Evolutionary conservation across 108 stramenopile species (phyloP).

Genomic region (Mediolabrus comicus): DNA sequence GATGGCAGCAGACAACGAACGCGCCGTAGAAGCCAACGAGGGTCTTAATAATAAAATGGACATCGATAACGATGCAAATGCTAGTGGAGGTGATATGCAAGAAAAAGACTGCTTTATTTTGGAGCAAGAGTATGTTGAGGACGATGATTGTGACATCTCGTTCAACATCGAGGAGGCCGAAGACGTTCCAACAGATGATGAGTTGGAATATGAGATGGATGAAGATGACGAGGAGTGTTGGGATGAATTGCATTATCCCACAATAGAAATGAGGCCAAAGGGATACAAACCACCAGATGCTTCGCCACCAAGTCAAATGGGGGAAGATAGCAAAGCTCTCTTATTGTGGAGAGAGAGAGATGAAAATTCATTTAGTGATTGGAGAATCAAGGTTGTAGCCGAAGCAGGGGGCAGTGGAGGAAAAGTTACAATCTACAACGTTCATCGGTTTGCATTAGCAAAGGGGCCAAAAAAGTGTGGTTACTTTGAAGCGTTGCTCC

Average conservation of each 20-base stretch:
- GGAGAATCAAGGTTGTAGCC: conserved; percentile 32
- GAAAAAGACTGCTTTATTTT: too few species aligned
- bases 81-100: too few species aligned
- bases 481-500: conserved; percentile 39
- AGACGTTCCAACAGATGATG: too few species aligned
- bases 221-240: neutral
- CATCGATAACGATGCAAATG: too few species aligned
- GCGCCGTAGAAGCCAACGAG: too few species aligned
- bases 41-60: too few species aligned
- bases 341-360: conserved; percentile 33
- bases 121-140: too few species aligned
- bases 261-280: neutral
- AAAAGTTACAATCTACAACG: conserved; percentile 13
- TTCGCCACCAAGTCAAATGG: neutral
- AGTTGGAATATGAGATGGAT: neutral
- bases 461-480: conserved; percentile 38
- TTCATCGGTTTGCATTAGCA: conserved; percentile 31
- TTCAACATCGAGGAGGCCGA: too few species aligned
- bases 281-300: neutral
- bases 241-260: neutral
- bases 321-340: conserved; percentile 11
- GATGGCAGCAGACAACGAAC: too few species aligned
- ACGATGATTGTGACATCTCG: too few species aligned
- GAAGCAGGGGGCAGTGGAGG: neutral
- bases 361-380: conserved; percentile 40